phyloP scores from a whole-genome alignment of 805 yeast species.

The Saccharomycopsis babjevae region DNA sequence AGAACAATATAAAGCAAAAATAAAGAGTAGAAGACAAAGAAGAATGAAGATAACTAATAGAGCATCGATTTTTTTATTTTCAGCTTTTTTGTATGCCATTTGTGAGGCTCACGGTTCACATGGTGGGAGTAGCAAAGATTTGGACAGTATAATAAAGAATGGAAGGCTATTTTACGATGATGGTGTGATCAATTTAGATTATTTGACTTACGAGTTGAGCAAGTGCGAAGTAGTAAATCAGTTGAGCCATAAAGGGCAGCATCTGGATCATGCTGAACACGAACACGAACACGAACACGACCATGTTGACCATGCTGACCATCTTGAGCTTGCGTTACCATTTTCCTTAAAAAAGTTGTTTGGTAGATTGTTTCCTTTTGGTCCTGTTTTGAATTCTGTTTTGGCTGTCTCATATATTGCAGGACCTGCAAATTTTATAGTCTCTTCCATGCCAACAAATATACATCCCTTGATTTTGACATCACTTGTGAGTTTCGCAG shows the following conservation, averaged over 20 bases:
- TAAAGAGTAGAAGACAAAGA: not conserved
- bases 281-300: constrained; percentile 21
- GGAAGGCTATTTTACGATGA: constrained; percentile 26
- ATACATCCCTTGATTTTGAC: constrained; percentile 42
- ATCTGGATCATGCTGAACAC: constrained; percentile 20
- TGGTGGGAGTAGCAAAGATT: not conserved
- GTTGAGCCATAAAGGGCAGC: constrained; percentile 26
- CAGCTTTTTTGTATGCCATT: not conserved
- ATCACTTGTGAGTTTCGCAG: constrained; percentile 57
- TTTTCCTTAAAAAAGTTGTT: constrained; percentile 31
- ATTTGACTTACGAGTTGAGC: constrained; percentile 24
- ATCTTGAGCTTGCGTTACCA: constrained; percentile 9
- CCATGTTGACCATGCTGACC: constrained; percentile 17
- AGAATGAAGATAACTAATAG: not conserved
- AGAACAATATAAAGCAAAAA: too few relatives aligned
- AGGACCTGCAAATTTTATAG: constrained; percentile 50
- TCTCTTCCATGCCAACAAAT: constrained; percentile 46
- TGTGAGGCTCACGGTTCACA: not conserved
- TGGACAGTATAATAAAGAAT: not conserved
- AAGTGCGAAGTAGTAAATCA: constrained; percentile 33
- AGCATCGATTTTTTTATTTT: not conserved
- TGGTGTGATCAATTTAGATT: constrained; percentile 35
- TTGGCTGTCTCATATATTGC: constrained; percentile 56
- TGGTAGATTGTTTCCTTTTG: constrained; percentile 37
- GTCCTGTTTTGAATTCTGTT: constrained; percentile 54